Percentiles rank a stretch among this genome's conserved stretches.
Evolutionary conservation across 2,329 filamentous ascomycete species (phyloP).

Genomic region (Botrytis medusae): DNA sequence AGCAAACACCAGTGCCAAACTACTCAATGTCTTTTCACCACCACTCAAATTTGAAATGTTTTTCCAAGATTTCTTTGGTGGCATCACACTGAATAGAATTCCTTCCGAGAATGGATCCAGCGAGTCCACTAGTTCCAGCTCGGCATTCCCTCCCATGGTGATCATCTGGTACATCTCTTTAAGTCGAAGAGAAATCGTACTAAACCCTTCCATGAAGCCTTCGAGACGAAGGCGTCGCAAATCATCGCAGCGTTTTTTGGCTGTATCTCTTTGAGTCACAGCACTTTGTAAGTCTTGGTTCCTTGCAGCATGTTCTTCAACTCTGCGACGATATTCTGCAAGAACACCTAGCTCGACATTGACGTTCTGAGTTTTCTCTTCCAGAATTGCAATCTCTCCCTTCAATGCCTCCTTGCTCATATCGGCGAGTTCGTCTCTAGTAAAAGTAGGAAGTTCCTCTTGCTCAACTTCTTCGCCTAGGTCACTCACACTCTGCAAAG

Average conservation of each 20-base stretch:
- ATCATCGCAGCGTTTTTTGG: slow-evolving; percentile 91
- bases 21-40: slow-evolving; percentile 95
- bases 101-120: slow-evolving; percentile 96
- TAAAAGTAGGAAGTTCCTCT: slow-evolving; percentile 74
- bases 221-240: slow-evolving; percentile 86
- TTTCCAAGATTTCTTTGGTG: slow-evolving; percentile 99
- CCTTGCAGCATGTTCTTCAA: slow-evolving; percentile 77
- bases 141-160: slow-evolving; percentile 97
- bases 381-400: slow-evolving; percentile 62
- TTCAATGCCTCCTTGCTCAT: slow-evolving; percentile 67
- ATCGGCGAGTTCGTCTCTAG: slow-evolving; percentile 65
- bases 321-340: slow-evolving; percentile 81
- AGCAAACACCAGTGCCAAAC: slow-evolving; percentile 93
- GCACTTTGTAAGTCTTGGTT: slow-evolving; percentile 82
- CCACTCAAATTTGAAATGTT: slow-evolving; percentile 95
- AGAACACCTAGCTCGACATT: slow-evolving; percentile 88
- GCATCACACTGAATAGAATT: slow-evolving; percentile 97
- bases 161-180: slow-evolving; percentile 99
- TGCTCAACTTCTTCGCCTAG: slow-evolving; percentile 56
- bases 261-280: slow-evolving; percentile 74
- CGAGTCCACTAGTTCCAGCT: slow-evolving; percentile 93
- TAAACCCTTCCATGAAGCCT: slow-evolving; percentile 98
- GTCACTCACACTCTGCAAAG: slow-evolving; percentile 77
- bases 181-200: slow-evolving; percentile 84
- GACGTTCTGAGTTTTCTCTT: slow-evolving; percentile 78